These are phyloP conservation scores for Skeletonema marinoi DNA, from an alignment of 108 stramenopile genomes.

Conservation along the genomic window DNA sequence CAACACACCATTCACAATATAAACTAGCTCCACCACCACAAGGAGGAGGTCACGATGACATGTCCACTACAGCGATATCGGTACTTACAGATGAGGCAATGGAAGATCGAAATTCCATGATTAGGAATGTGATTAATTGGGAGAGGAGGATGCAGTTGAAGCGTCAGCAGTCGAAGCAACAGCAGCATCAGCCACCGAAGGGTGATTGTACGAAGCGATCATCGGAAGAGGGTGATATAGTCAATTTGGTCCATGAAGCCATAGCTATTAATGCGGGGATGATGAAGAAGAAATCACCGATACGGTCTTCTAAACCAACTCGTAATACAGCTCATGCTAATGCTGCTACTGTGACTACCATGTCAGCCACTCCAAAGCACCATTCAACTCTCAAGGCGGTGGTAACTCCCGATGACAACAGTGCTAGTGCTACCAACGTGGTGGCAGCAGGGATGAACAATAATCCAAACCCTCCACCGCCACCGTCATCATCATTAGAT, in stretches of 20 bases:
- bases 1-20: neutral
- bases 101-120: neutral
- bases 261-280: neutral
- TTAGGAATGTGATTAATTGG: neutral
- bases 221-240: neutral
- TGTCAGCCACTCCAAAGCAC: neutral
- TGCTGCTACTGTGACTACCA: too few relatives aligned
- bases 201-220: too few relatives aligned
- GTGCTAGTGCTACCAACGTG: too few relatives aligned
- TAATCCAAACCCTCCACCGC: slow-evolving; percentile 3
- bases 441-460: neutral
- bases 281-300: slow-evolving; percentile 14
- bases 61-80: neutral
- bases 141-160: neutral
- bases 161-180: neutral
- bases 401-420: neutral
- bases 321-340: too few relatives aligned
- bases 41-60: neutral
- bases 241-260: slow-evolving; percentile 8
- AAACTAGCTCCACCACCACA: neutral
- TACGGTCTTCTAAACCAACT: neutral
- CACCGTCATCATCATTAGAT: neutral
- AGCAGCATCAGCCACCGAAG: neutral
- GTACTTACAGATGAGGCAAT: neutral
- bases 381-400: neutral